Evolutionary conservation across 805 yeast genomes (phyloP), one percentile per base, ranked within the genome.

Genomic region (Lipomyces yamanashiensis): DNA sequence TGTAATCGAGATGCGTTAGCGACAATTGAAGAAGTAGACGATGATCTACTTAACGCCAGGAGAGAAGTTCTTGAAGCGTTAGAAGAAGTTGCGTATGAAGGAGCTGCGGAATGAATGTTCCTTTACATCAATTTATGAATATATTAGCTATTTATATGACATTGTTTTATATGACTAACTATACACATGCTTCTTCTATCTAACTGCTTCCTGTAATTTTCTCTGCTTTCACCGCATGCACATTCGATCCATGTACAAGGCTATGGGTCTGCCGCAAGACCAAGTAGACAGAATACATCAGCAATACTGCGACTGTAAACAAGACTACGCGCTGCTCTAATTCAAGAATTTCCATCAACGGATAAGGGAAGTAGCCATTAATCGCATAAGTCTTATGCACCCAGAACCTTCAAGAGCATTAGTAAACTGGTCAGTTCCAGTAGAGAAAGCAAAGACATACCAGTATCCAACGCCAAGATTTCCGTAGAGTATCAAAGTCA

Each of bases 341-440:
- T 23, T 45, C 58, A 23, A 54, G 37, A n/a, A 56, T 23, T 6
- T 50, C 58, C 3, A 64, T n/a, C 12, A 64, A 49, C 41, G 68
- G 68, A 47, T 64, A 64, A 1, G 68, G 68, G 45, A 50, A 64
- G 19, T 17, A 54, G 13, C 53, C 56, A 40, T 64, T 64, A 33
- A 40, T 33, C 8, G 63, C n/a, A 34, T 45, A 62, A 7, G 62
- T 45, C n/a, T 57, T 49, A 12, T 62, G 68, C 15, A 62, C 63
- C 68, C 68, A 64, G 34, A 51, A 9, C 67, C 67, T 64, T 40
- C 15, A 5, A 19, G n/a, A 44, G 28, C 40, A 34, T 48, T 21
- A 41, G 41, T 23, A 50, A n/a, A 17, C 21, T 7, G 15, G 34
- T 7, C 13, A 7, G 4, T 12, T 43, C 17, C 10, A 10, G 15